Base-by-base conservation (phyloP, 192 early-diverging fungal genomes). In the Entomortierella chlamydospora region DNA sequence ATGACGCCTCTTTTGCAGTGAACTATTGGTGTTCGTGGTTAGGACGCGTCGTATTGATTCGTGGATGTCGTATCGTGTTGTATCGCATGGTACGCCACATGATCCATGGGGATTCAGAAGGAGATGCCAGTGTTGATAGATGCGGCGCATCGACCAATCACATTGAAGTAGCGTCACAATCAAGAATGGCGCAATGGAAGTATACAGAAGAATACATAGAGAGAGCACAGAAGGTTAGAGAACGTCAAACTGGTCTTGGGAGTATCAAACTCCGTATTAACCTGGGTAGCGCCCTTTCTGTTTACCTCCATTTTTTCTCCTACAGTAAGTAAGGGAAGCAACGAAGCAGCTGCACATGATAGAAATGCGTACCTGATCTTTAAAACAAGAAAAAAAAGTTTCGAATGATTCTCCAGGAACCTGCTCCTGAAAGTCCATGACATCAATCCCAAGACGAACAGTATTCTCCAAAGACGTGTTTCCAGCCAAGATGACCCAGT, bases 401-500 rank as follows among this genome's bases (percentile, higher is more conserved):
- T 81, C 52, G 54, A 84, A 57, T 20, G 63, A 61, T 37, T 79
- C 67, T 45, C 57, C 68, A 57, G 57, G 65, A 13, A 68, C 39
- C 23, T 84, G 84, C 26, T 72, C 57, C 59, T 87, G 71, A 33
- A 84, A 72, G 53, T 79, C 81, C 62, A 83, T 83, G 29, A 89
- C 80, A 74, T 90, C 89, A 7, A 89, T 72, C 11, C 89, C 89
- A 33, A 83, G 65, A 18, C 47, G 55, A 68, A 63, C 60, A 3
- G 29, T 81, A 31, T 30, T 71, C 23, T 59, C 73, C 26, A 45
- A 28, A 42, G 71, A 81, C 49, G 56, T 73, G 51, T 64, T 47
- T 20, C 86, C 84, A 30, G 77, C 86, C 15, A 87, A 43, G n/a
- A 87, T 70, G 43, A 90, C 87, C 86, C 86, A 90, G 62, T 87